Percentiles rank a stretch among this genome's conserved stretches.
Evolutionary conservation across 2,329 filamentous ascomycete species (phyloP).

Genomic region (Exophiala aquamarina): DNA sequence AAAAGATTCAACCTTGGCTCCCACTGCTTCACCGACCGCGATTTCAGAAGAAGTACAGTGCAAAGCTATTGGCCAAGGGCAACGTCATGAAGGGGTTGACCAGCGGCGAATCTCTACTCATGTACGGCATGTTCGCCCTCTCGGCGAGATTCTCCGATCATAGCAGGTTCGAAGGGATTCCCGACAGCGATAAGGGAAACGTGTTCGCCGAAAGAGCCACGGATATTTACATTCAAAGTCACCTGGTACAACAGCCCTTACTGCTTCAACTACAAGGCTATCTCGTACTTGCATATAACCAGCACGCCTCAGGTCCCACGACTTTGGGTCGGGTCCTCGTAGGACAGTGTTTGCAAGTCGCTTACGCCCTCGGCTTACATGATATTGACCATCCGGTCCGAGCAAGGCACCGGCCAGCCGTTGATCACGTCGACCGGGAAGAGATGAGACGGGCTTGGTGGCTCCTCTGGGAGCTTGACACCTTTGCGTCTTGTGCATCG

Average conservation of each 20-base stretch:
- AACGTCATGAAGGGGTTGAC: slow-evolving; percentile 17
- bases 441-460: slow-evolving; percentile 20
- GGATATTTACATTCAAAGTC: slow-evolving; percentile 13
- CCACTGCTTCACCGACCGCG: slow-evolving; percentile 88
- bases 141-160: slow-evolving; percentile 18
- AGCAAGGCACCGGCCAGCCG: neutral
- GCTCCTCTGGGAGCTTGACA: slow-evolving; percentile 21
- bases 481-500: slow-evolving; percentile 19
- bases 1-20: slow-evolving; percentile 79
- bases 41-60: slow-evolving; percentile 47
- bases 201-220: slow-evolving; percentile 14
- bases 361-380: slow-evolving; percentile 86
- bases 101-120: slow-evolving; percentile 14
- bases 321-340: slow-evolving; percentile 77
- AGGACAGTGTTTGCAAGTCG: slow-evolving; percentile 83
- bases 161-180: slow-evolving; percentile 8
- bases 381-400: slow-evolving; percentile 68
- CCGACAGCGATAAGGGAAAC: slow-evolving; percentile 11
- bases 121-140: slow-evolving; percentile 22
- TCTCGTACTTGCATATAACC: slow-evolving; percentile 19
- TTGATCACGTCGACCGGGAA: slow-evolving; percentile 12
- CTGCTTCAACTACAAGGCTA: slow-evolving; percentile 20
- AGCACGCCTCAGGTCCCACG: slow-evolving; percentile 19
- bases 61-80: slow-evolving; percentile 8
- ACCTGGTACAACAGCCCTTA: slow-evolving; percentile 4